These are phyloP conservation scores for Fragaria vesca DNA, from an alignment of 306 rosid genomes.

Conservation along the genomic window DNA sequence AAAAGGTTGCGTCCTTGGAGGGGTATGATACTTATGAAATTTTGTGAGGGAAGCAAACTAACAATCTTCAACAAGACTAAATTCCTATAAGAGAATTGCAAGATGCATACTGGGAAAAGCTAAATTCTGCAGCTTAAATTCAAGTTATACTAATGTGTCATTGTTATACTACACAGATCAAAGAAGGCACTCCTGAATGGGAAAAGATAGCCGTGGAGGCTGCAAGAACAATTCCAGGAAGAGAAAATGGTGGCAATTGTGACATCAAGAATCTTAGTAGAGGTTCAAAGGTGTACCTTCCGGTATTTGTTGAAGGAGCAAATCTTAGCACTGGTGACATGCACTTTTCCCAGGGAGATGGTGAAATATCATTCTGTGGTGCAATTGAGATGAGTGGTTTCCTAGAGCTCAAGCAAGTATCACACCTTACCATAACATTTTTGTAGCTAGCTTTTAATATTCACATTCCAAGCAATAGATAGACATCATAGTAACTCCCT, in stretches of 20 bases:
- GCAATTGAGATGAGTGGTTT: slow-evolving; percentile 99
- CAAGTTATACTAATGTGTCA: not conserved
- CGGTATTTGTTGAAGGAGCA: slow-evolving; percentile 88
- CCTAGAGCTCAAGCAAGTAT: slow-evolving; percentile 73
- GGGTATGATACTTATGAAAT: slow-evolving; percentile 38
- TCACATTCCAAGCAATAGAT: not conserved
- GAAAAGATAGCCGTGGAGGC: slow-evolving; percentile 83
- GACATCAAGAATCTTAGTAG: slow-evolving; percentile 86
- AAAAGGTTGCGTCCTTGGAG: slow-evolving; percentile 69
- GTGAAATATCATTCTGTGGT: slow-evolving; percentile 87
- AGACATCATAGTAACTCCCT: too few species aligned
- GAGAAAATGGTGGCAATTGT: slow-evolving; percentile 97
- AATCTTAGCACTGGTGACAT: slow-evolving; percentile 93
- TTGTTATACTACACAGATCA: slow-evolving; percentile 40
- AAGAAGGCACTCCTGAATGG: slow-evolving; percentile 63
- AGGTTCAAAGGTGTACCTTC: slow-evolving; percentile 87
- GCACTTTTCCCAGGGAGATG: slow-evolving; percentile 95
- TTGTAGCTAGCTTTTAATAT: not conserved
- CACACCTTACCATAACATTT: not conserved
- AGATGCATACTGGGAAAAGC: not conserved
- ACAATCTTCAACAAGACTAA: not conserved
- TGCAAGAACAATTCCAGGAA: slow-evolving; percentile 93
- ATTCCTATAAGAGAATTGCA: not conserved
- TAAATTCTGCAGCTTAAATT: not conserved
- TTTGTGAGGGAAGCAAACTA: not conserved